A percentile compares a stretch with the other conserved stretches of the same genome.
Evolutionary conservation across 2,329 filamentous ascomycete genomes (phyloP).

Genomic region (Anthostomella pinea): DNA sequence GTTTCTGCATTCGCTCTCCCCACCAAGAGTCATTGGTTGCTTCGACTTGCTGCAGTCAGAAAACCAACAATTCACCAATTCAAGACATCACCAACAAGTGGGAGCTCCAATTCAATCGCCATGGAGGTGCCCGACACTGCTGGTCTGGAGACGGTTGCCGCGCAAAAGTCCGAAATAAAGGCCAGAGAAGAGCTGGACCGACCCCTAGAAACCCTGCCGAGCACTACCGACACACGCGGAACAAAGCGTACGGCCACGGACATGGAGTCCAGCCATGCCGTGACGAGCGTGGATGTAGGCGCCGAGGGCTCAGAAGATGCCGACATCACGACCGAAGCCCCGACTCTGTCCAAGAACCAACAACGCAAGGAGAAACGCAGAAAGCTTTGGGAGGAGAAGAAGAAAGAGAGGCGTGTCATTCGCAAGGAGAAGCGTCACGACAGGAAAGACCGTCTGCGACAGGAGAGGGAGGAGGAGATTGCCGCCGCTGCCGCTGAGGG

Average conservation of each 20-base stretch:
- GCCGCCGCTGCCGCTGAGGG: constrained; percentile 42
- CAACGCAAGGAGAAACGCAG: constrained; percentile 73
- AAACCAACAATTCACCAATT: too few relatives aligned
- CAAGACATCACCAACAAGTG: too few relatives aligned
- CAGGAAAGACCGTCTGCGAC: constrained; percentile 46
- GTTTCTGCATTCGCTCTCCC: too few relatives aligned
- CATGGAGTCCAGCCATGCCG: too few relatives aligned
- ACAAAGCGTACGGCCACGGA: constrained; percentile 39
- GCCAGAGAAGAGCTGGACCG: constrained; percentile 10
- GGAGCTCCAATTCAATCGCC: not conserved
- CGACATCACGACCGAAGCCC: constrained; percentile 9
- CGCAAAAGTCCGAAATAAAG: constrained; percentile 11
- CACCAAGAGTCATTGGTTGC: too few relatives aligned
- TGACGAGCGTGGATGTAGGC: constrained; percentile 69
- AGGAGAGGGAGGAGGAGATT: constrained; percentile 48
- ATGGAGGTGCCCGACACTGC: constrained; percentile 10
- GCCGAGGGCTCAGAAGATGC: constrained; percentile 44
- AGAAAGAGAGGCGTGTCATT: constrained; percentile 55
- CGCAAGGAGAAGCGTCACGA: constrained; percentile 55
- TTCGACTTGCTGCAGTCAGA: too few relatives aligned
- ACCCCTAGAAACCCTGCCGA: constrained; percentile 5
- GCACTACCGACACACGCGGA: constrained; percentile 8
- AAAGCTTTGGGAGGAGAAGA: constrained; percentile 73
- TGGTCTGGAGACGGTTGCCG: constrained; percentile 6
- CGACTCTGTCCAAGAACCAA: constrained; percentile 77